Base-by-base conservation (phyloP, 2,329 filamentous ascomycete species). In the Alternaria tenuissima region DNA sequence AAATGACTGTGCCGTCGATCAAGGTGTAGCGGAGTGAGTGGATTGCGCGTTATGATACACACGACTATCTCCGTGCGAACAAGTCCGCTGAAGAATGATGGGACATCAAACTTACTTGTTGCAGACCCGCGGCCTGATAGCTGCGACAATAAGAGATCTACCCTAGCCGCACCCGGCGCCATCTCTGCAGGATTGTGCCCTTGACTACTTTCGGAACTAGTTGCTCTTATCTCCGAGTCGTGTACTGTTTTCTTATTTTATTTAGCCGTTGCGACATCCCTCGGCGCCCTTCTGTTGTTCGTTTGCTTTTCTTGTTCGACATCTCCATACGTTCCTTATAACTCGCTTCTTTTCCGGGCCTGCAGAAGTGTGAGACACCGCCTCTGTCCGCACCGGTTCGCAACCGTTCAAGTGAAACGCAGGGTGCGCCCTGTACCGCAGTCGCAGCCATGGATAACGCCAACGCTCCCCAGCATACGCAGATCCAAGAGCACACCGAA, bases 371-470 rank as follows among this genome's bases (percentile, higher is more conserved):
- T 62, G 39, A 51, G 59, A 57, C 55, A 57, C 43, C 36, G 48
- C 36, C 54, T 43, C 36, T 46, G 24, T 34, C 47, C 47, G 52
- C 36, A 43, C 26, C 38, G 38, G 26, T 26, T 49, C n/a, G 46
- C 30, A 32, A 43, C 34, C 34, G 30, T 38, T 51, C 11, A 22
- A 46, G 49, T 24, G 16, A 26, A 9, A 55, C 48, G 42, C 63
- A 63, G 62, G 66, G 69, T 62, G 62, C 62, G 61, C 67, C 65
- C 61, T 68, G 64, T 67, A 52, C 56, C 47, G 28, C 34, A 60
- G 38, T 42, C 52, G 38, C 47, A 61, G 52, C 59, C 63, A 76
- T 76, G 73, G 71, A 71, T 48, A 66, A 70, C 58, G 53, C 67
- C 41, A 67, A 69, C 39, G 58, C 62, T 28, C 39, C 39, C 6